Evolutionary conservation across 768 basidiomycete species (phyloP).

Genomic region (Serendipita vermifera): DNA sequence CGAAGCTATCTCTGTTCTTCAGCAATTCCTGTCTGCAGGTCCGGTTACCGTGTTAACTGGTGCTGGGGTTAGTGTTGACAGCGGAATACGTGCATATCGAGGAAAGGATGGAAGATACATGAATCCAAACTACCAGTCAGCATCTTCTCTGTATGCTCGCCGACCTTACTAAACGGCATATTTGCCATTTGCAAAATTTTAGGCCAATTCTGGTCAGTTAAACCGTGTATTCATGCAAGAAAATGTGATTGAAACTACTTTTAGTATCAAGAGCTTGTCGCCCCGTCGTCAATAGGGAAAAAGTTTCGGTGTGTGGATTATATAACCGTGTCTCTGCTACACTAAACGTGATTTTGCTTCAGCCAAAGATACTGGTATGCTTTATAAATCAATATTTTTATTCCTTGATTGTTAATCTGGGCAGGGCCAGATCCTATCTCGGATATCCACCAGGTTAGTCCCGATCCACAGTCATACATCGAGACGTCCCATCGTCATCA

Average conservation of each 20-base stretch:
- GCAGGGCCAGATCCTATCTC: slow-evolving; percentile 56
- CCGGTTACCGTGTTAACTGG: slow-evolving; percentile 69
- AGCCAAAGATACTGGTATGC: slow-evolving; percentile 77
- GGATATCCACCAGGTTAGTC: slow-evolving; percentile 56
- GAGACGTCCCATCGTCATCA: no score
- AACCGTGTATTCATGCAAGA: slow-evolving; percentile 10
- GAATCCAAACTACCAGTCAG: slow-evolving; percentile 81
- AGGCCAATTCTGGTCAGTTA: slow-evolving; percentile 15
- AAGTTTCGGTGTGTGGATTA: slow-evolving; percentile 46
- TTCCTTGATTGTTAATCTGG: not conserved
- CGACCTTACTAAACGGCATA: no score
- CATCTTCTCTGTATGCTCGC: not conserved
- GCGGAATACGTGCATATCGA: slow-evolving; percentile 92
- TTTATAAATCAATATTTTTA: slow-evolving; percentile 9
- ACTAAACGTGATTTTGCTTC: slow-evolving; percentile 3
- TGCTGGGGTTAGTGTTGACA: slow-evolving; percentile 91
- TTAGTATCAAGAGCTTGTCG: slow-evolving; percentile 71
- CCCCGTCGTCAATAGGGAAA: slow-evolving; percentile 52
- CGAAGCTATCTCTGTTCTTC: slow-evolving; percentile 44
- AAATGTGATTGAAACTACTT: slow-evolving; percentile 15
- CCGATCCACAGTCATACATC: not conserved
- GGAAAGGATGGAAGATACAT: slow-evolving; percentile 76
- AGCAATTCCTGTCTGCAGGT: slow-evolving; percentile 52
- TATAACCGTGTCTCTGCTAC: not conserved
- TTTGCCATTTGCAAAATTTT: no score